Evolutionary conservation across 306 rosid genomes (phyloP).

Genomic region (Herpetospermum pedunculosum): DNA sequence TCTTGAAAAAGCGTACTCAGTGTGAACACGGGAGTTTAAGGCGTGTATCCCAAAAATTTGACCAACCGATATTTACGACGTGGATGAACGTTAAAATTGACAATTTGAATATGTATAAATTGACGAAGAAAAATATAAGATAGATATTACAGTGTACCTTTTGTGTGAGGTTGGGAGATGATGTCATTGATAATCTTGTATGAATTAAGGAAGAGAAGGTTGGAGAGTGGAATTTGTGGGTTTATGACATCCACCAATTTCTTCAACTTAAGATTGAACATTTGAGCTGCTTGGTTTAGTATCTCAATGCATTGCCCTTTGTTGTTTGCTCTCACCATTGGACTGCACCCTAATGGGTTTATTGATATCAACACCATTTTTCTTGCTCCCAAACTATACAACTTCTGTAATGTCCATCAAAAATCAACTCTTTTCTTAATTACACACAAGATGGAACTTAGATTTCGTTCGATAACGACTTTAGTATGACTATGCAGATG

Average conservation of each 20-base stretch:
- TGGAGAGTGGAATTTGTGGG: conserved; percentile 18
- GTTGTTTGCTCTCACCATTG: conserved; percentile 15
- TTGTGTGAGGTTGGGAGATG: conserved; percentile 15
- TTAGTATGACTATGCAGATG: too few relatives aligned
- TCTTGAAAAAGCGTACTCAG: too few relatives aligned
- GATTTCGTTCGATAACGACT: too few relatives aligned
- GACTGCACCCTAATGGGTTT: conserved; percentile 42
- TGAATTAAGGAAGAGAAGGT: conserved; percentile 28
- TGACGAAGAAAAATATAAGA: too few relatives aligned
- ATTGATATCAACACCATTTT: conserved; percentile 26
- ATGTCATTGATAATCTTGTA: conserved; percentile 30
- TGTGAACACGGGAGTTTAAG: too few relatives aligned
- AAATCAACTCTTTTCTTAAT: too few relatives aligned
- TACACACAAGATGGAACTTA: too few relatives aligned
- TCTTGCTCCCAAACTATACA: conserved; percentile 31
- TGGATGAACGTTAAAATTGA: too few relatives aligned
- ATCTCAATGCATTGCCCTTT: conserved; percentile 18
- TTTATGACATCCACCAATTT: conserved; percentile 18
- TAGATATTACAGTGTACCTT: too few relatives aligned
- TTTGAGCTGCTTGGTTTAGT: conserved; percentile 27
- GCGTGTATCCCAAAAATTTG: too few relatives aligned
- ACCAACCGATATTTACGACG: too few relatives aligned
- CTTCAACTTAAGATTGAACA: conserved; percentile 26
- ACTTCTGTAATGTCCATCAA: conserved; percentile 30
- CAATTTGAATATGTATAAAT: too few relatives aligned